Base-by-base conservation (phyloP, 495 filamentous ascomycete species). In the Pseudomonodictys pantanalensis region DNA sequence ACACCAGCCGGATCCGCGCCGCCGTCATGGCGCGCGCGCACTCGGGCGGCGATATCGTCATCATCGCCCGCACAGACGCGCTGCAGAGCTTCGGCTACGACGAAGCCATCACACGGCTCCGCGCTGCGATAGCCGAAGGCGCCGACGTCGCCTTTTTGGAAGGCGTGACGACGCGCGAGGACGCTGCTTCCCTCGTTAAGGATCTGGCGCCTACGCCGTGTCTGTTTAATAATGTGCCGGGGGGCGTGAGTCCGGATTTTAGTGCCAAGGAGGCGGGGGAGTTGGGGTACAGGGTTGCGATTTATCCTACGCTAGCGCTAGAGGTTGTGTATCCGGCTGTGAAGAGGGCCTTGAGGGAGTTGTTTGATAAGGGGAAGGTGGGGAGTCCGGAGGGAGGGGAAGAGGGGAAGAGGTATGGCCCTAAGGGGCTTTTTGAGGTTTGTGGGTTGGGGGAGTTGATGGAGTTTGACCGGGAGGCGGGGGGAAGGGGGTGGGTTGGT, bases 61-160 rank as follows among this genome's bases (percentile, higher is more conserved):
- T 90, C 23, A 87, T 89, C 59, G 86, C 86, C 20, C 79, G 85
- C 9, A 88, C 85, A 0, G 86, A 88, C 53, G 83, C 84, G 0
- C 72, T 84, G n/a, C 84, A 86, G 69, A 72, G 74, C 18, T 74
- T 75, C 30, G 85, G 86, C 0, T 88, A 83, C 47, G 83, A 86
- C 0, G 85, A 82, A 49, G 84, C 81, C 5, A 70, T 87, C 9
- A 38, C 48, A 0, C 73, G 86, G 9, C 66, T 88, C 23, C 77
- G 77, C 60, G 80, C 78, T 0, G 85, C 84, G 2, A 69, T 78
- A 9, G 75, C 78, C 1, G 71, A 77, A 28, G 82, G 86, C 22
- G 83, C 84, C 1, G 86, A 89, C 58, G 82, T 83, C 0, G 83
- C 76, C 15, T 79, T 89, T 35, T 75, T 90, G 1, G 86, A 89